Conservation (phyloP, 1,139 yeast genomes). For the Geotrichum klebahnii region DNA sequence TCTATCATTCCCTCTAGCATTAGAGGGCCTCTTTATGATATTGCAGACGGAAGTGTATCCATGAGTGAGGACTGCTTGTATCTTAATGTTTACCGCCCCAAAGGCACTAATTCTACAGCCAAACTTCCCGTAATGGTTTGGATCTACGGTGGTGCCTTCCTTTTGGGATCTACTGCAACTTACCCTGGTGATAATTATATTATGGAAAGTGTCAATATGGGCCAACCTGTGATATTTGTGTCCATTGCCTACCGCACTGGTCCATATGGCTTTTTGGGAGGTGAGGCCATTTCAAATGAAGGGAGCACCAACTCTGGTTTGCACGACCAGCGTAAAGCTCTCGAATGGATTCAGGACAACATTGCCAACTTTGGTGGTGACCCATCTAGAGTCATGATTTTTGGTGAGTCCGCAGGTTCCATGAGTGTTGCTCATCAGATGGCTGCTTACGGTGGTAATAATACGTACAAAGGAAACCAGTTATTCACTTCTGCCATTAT, state of each 20-base stretch:
- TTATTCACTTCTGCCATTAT: constrained; percentile 33
- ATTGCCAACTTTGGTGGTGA: constrained; percentile 39
- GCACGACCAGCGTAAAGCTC: constrained; percentile 36
- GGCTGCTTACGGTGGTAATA: constrained; percentile 25
- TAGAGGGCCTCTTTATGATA: constrained; percentile 7
- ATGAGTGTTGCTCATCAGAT: constrained; percentile 32
- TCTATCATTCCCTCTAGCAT: constrained; percentile 3
- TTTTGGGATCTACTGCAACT: constrained; percentile 26
- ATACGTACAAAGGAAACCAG: constrained; percentile 21
- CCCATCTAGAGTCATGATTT: constrained; percentile 32
- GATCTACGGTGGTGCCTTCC: constrained; percentile 42
- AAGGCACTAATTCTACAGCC: constrained; percentile 16
- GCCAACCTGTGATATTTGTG: constrained; percentile 28
- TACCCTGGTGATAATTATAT: constrained; percentile 26
- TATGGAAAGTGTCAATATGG: constrained; percentile 27
- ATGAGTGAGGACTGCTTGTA: constrained; percentile 31
- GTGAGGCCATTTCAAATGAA: constrained; percentile 24
- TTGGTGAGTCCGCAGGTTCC: constrained; percentile 40
- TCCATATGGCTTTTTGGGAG: constrained; percentile 35
- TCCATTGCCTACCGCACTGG: constrained; percentile 33
- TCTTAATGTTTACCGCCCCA: constrained; percentile 27
- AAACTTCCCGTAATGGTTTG: constrained; percentile 38
- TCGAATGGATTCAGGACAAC: constrained; percentile 37
- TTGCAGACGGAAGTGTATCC: not conserved
- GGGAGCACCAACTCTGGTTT: constrained; percentile 31